These are phyloP conservation scores for Pelargonium nanum DNA, from an alignment of 345 rosid species.

Conservation along the genomic window DNA sequence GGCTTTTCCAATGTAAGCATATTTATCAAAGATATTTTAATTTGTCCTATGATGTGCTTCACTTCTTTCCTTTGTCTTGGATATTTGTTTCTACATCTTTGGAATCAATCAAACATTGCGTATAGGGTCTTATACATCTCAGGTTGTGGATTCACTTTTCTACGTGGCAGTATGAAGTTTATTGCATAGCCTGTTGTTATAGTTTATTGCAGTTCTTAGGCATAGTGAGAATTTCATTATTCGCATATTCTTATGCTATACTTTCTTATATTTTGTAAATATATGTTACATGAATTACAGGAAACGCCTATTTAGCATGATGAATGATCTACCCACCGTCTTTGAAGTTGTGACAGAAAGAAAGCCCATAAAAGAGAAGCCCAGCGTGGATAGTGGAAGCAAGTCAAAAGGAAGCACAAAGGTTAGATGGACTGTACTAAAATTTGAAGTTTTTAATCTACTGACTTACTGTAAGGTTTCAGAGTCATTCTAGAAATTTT, in stretches of 20 bases:
- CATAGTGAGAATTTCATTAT: background rate
- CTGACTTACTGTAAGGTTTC: background rate
- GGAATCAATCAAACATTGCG: background rate
- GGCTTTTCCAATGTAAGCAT: no score
- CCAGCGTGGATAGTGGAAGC: slow-evolving; percentile 46
- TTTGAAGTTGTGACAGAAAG: slow-evolving; percentile 60
- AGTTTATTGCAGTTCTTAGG: background rate
- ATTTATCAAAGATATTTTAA: no score
- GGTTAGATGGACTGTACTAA: slow-evolving; percentile 25
- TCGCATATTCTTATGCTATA: background rate
- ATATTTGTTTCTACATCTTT: background rate
- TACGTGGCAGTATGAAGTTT: no score
- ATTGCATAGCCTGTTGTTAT: no score
- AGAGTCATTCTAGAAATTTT: background rate
- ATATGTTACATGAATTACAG: slow-evolving; percentile 19
- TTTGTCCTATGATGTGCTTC: background rate
- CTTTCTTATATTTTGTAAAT: background rate
- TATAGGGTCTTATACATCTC: no score
- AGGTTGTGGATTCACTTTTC: no score
- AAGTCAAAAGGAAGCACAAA: slow-evolving; percentile 56
- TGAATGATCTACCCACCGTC: slow-evolving; percentile 62
- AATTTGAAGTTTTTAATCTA: background rate
- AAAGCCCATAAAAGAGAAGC: slow-evolving; percentile 46
- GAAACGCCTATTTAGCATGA: slow-evolving; percentile 62
- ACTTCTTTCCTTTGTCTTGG: background rate